Conservation (phyloP, 2,329 filamentous ascomycete genomes). For the Cercospora brassicicola region DNA sequence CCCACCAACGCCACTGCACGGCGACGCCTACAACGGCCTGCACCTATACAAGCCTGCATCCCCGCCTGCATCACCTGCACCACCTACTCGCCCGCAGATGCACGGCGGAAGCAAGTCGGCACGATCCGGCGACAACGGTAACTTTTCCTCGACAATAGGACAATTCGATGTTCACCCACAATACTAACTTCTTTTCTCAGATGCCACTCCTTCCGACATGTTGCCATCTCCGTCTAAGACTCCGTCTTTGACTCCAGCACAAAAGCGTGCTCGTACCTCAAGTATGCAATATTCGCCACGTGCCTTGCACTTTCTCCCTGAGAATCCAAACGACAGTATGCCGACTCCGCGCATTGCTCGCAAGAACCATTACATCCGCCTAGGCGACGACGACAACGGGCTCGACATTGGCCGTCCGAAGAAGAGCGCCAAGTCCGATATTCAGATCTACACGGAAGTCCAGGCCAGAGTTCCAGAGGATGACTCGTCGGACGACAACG, state of each 20-base stretch:
- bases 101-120: conserved; percentile 6
- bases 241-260: conserved; percentile 48
- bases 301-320: conserved; percentile 56
- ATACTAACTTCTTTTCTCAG: conserved; percentile 26
- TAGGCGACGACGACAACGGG: conserved; percentile 63
- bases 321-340: conserved; percentile 59
- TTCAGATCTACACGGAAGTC: conserved; percentile 71
- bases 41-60: neutral
- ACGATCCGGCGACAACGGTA: conserved; percentile 12
- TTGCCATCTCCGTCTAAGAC: conserved; percentile 79
- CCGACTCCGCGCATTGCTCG: conserved; percentile 57
- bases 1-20: conserved; percentile 68
- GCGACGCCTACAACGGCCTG: conserved; percentile 43
- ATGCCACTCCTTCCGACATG: conserved; percentile 46
- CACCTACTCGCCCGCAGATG: conserved; percentile 1
- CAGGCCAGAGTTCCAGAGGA: conserved; percentile 71
- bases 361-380: conserved; percentile 19
- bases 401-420: conserved; percentile 51
- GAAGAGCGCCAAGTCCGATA: conserved; percentile 49
- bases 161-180: neutral
- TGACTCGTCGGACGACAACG: conserved; percentile 68
- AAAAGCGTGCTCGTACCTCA: conserved; percentile 53
- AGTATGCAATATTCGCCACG: conserved; percentile 53
- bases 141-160: conserved; percentile 13
- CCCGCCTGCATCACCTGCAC: conserved; percentile 15